phyloP scores from a whole-genome alignment of 371 early-diverging fungal species.

The Mortierella sp. region DNA sequence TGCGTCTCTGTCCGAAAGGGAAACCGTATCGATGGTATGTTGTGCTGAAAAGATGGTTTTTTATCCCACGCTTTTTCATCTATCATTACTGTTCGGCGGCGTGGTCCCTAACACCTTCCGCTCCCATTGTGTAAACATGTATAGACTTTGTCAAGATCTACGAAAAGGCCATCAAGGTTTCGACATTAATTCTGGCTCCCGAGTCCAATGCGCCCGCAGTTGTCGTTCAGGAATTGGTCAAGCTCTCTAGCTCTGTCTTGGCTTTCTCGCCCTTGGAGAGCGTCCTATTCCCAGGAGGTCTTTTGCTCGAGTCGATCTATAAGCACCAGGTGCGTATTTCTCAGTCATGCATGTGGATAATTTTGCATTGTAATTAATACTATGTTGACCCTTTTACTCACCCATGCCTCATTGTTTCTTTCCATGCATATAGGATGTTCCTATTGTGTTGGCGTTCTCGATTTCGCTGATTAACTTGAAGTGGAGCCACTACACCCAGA shows the following conservation, averaged over 20 bases:
- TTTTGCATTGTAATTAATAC: neutral
- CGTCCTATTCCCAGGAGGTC: slow-evolving; percentile 70
- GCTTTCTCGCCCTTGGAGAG: slow-evolving; percentile 72
- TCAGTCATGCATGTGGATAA: neutral
- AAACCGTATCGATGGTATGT: slow-evolving; percentile 68
- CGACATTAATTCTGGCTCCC: slow-evolving; percentile 41
- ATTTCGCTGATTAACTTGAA: slow-evolving; percentile 73
- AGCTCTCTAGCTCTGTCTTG: slow-evolving; percentile 62
- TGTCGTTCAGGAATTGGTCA: slow-evolving; percentile 58
- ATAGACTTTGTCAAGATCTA: slow-evolving; percentile 56
- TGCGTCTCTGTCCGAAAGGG: slow-evolving; percentile 72
- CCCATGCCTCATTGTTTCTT: neutral
- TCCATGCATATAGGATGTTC: slow-evolving; percentile 57
- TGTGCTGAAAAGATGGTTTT: slow-evolving; percentile 48
- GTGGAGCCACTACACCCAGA: slow-evolving; percentile 78
- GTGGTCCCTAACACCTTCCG: neutral
- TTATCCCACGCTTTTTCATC: slow-evolving; percentile 19
- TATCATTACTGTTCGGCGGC: slow-evolving; percentile 1
- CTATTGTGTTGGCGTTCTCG: slow-evolving; percentile 74
- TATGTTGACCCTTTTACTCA: neutral
- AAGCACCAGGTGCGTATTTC: slow-evolving; percentile 52
- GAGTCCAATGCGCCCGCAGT: slow-evolving; percentile 46
- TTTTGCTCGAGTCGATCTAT: slow-evolving; percentile 71
- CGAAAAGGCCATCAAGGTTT: slow-evolving; percentile 52
- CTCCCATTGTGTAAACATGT: neutral